Base-by-base conservation (phyloP, 1,139 yeast species). In the Taphrina wiesneri region DNA sequence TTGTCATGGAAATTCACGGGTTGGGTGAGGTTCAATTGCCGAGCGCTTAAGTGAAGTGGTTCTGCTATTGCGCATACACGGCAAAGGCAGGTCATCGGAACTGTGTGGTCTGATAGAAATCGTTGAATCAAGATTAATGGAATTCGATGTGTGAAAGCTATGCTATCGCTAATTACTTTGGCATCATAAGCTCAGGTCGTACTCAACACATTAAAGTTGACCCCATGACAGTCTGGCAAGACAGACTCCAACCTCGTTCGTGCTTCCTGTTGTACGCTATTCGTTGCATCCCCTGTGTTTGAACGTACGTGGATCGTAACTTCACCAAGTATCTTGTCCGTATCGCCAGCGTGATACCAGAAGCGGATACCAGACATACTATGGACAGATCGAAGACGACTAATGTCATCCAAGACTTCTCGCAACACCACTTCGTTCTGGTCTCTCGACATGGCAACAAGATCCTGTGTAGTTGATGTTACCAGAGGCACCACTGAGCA, bases 301-400 rank as follows among this genome's bases (percentile, higher is more conserved):
- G 43, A n/a, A 13, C 2, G 43, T 15, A 39, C 7, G 17, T 39
- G 43, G n/a, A 39, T n/a, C 19, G 43, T 39, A n/a, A 39, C 43
- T 39, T 39, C 43, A 1, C 43, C 43, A 3, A 7, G 43, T n/a
- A 39, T 6, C 6, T 1, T 19, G 19, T 39, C n/a, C 19, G 13
- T 19, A 2, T 39, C 19, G 19, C 17, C 43, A 13, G 15, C 6
- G 19, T 2, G 13, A 39, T 93, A 90, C 98, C 98, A 93, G 75
- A 92, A 91, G 70, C 96, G 80, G 1, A 97, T 97, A 0, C 92
- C 88, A 0, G 96, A 85, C 72, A 90, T 88, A 0, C 96, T 86
- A 60, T 86, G 84, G 1, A 93, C 88, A 1, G 98, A 98, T 7
- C 88, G 86, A 13, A 90, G 82, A 17, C 82, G 79, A 3, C 86